Evolutionary conservation across 176 grass and related monocot species (phyloP).

Genomic region (Cenchrus purpureus): DNA sequence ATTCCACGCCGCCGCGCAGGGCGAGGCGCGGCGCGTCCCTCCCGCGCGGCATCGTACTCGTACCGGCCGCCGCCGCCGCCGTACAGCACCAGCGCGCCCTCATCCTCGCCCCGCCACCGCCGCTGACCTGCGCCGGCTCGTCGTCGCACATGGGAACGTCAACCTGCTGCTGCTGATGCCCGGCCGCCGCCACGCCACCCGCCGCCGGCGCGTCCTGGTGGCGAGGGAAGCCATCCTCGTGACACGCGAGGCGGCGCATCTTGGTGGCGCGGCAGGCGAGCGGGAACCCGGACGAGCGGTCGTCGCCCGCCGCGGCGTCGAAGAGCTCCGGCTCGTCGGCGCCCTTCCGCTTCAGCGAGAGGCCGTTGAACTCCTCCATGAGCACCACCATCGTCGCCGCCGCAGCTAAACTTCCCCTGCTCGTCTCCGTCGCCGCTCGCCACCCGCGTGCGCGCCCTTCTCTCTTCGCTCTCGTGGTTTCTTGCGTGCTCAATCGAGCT

Average conservation of each 20-base stretch:
- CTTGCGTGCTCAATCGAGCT: neutral
- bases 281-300: neutral
- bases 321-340: conserved; percentile 30
- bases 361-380: conserved; percentile 27
- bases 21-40: neutral
- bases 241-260: conserved; percentile 38
- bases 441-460: neutral
- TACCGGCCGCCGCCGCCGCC: neutral
- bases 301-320: neutral
- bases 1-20: neutral
- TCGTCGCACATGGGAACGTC: conserved; percentile 43
- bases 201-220: neutral
- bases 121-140: neutral
- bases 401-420: neutral
- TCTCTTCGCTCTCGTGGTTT: neutral
- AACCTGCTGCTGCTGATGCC: neutral
- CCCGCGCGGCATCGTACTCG: neutral
- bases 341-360: conserved; percentile 50
- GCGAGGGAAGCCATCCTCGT: neutral
- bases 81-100: conserved; percentile 20
- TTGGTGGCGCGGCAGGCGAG: conserved; percentile 45
- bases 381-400: conserved; percentile 49
- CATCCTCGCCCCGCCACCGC: neutral
- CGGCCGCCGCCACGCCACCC: neutral
- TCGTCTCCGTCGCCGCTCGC: too few species aligned